Base-by-base conservation (phyloP, 257 asterid genomes). In the Hygrophila difformis region DNA sequence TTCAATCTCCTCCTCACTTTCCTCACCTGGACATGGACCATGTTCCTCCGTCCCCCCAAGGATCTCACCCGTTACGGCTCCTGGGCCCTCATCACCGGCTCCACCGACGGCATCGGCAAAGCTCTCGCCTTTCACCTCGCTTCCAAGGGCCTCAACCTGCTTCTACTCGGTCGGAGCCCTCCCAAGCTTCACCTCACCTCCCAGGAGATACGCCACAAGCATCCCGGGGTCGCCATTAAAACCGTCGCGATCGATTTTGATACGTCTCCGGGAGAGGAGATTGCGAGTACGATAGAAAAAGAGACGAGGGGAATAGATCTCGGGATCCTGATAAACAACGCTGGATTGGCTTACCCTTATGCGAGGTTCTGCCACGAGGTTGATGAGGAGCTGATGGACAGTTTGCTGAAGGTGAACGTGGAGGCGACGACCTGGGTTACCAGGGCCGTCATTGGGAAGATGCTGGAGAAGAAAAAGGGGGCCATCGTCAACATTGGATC, bases 1-100 rank as follows among this genome's bases (percentile, higher is more conserved):
- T 54, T 56, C 28, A 55, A 31, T 29, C 29, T 19, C 20, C 40
- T 60, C 1, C 56, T 66, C 1, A 18, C 4, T 12, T 6, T 60
- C 55, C 16, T 45, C 22, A 0, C 0, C 33, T 60, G 63, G 19
- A 11, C 10, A 28, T 66, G 56, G 59, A 12, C 11, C 24, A n/a
- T 15, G 31, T 55, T 66, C 61, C 5, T 66, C 52, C 18, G 72
- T 5, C 67, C 72, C 1, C 51, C 8, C 2, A 54, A 49, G 29
- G 16, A 60, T 47, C 72, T 55, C 28, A 55, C 29, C 12, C 4
- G 18, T 8, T 65, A 59, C 59, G 72, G 72, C 6, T 42, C 72
- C n/a, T 65, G 72, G 72, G 72, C 63, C 5, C 37, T 62, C 26
- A 13, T 65, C 52, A 65, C 72, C 28, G 72, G 72, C 15, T 29